Evolutionary conservation across 495 filamentous ascomycete species (phyloP).

Genomic region (Tuber indicum): DNA sequence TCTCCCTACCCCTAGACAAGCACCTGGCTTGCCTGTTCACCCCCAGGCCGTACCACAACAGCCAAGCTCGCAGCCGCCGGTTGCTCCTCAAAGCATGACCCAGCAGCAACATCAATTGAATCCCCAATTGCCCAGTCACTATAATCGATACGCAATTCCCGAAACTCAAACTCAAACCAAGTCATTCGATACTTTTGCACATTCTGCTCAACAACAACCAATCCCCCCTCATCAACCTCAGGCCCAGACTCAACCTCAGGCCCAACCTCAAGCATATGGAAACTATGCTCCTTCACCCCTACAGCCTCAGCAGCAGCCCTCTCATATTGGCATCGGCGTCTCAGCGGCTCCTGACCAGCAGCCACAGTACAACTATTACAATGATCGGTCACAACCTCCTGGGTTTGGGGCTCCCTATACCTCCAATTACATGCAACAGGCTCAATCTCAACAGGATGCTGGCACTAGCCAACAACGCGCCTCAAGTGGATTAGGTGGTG

Average conservation of each 20-base stretch:
- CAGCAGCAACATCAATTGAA: conserved; percentile 43
- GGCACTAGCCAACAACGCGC: conserved; percentile 60
- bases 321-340: conserved; percentile 49
- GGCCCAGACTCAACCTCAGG: conserved; percentile 49
- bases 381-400: conserved; percentile 40
- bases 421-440: conserved; percentile 54
- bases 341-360: conserved; percentile 58
- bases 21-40: conserved; percentile 62
- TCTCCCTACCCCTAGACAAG: conserved; percentile 59
- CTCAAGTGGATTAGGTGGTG: conserved; percentile 68
- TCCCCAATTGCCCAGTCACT: conserved; percentile 49
- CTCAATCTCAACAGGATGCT: conserved; percentile 64
- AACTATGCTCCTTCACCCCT: conserved; percentile 71
- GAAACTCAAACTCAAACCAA: conserved; percentile 63
- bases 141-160: conserved; percentile 61
- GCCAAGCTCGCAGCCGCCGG: conserved; percentile 43
- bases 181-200: conserved; percentile 83
- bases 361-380: conserved; percentile 71
- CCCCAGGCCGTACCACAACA: conserved; percentile 49
- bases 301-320: conserved; percentile 78
- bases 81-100: conserved; percentile 47
- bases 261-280: conserved; percentile 59
- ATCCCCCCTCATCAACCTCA: conserved; percentile 56
- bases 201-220: conserved; percentile 58
- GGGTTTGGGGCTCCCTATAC: conserved; percentile 56